Evolutionary conservation across 140 eudicot genomes (phyloP), one percentile per base, ranked within the genome.

Genomic region (Anethum foeniculum): DNA sequence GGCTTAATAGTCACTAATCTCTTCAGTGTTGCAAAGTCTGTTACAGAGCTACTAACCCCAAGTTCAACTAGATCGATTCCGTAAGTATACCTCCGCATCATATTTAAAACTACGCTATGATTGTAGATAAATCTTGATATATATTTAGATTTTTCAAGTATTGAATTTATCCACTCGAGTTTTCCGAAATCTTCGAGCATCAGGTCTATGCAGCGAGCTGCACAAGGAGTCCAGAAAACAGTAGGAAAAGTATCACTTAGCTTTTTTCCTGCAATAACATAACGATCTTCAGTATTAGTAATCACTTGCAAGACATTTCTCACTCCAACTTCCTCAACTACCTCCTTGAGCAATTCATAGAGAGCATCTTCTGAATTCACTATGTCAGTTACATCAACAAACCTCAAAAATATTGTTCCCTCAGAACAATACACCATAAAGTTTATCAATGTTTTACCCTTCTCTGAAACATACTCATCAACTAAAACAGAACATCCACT

Each of bases 191-290:
- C 98, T 49, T 89, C 87, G n/a, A 94, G 89, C 85, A 94, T 90
- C 81, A 86, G 83, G 84, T 89, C 90, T 8, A 95, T 83, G 86
- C 97, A 89, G 30, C 83, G 86, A 76, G 89, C 88, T 46, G 99
- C 98, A 84, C 99, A 95, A 25, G 98, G 98, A 54, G 97, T 89
- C 97, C 97, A 95, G 38, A 88, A 92, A 25, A 95, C 52, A 72
- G 92, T 80, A 28, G 98, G 97, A 75, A 87, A 89, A 71, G 79
- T 74, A 27, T 91, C 96, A 5, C 83, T 65, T 12, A 95, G 82
- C 79, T 78, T 85, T 86, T 87, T 93, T 68, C 97, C 97, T 51
- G 87, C 90, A 81, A 83, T 81, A 46, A 86, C 82, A 82, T 95
- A 95, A 64, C 84, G 89, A 36, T 87, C 89, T 44, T 90, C 91